Evolutionary conservation across 768 basidiomycete species (phyloP).

Genomic region (Boletus insuetus): DNA sequence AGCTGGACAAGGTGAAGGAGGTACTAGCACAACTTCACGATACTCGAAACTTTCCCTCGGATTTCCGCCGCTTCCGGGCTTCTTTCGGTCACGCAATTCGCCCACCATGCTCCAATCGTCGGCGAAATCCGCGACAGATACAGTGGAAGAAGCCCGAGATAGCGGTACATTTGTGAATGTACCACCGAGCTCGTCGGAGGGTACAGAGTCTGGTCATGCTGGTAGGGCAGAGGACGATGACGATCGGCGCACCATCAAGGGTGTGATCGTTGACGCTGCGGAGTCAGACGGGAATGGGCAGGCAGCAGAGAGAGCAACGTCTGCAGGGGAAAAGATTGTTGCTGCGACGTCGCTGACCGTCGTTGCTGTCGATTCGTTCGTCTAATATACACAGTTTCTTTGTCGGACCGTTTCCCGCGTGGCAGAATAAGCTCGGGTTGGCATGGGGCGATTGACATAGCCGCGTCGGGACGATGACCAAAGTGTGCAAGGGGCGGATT

Average conservation of each 20-base stretch:
- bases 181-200: conserved; percentile 8
- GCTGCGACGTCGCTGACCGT: conserved; percentile 15
- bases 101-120: conserved; percentile 35
- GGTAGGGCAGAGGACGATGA: conserved; percentile 36
- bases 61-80: conserved; percentile 61
- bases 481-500: conserved; percentile 20
- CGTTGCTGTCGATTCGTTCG: conserved; percentile 19
- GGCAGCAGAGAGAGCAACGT: not conserved
- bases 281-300: conserved; percentile 14
- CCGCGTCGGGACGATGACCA: conserved; percentile 17
- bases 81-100: conserved; percentile 61
- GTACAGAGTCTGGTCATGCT: not conserved
- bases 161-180: conserved; percentile 11
- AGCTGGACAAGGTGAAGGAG: conserved; percentile 34
- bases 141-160: conserved; percentile 20
- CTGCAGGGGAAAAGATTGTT: conserved; percentile 24
- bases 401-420: conserved; percentile 1
- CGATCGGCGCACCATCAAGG: conserved; percentile 41
- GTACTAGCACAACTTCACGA: conserved; percentile 21
- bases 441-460: conserved; percentile 6
- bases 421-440: conserved; percentile 11
- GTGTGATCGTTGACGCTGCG: conserved; percentile 22
- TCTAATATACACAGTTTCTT: conserved; percentile 10
- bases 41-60: conserved; percentile 49
- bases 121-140: conserved; percentile 20